Percentiles rank a stretch among this genome's conserved stretches.
phyloP scores from a whole-genome alignment of 192 early-diverging fungal species.

The Diversispora eburnea region DNA sequence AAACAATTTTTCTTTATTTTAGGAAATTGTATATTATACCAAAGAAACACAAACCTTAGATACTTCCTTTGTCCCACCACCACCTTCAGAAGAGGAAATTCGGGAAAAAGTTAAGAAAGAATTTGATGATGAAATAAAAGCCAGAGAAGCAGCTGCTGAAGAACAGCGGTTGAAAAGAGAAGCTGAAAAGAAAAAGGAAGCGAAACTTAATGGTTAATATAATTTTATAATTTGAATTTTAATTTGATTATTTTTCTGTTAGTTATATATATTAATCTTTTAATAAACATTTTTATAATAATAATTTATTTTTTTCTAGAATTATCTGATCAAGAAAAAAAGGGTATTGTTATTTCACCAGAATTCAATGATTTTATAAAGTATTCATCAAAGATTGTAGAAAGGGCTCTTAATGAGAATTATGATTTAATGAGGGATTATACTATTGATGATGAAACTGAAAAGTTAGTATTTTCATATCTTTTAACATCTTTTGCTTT shows the following conservation, averaged over 20 bases:
- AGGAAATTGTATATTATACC: slow-evolving; percentile 85
- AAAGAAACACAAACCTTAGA: slow-evolving; percentile 83
- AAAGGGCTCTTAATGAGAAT: slow-evolving; percentile 81
- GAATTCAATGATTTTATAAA: slow-evolving; percentile 87
- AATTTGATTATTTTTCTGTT: neutral
- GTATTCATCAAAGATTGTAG: slow-evolving; percentile 78
- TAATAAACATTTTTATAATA: neutral
- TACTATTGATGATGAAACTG: slow-evolving; percentile 55
- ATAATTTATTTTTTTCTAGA: slow-evolving; percentile 39
- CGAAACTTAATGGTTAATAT: slow-evolving; percentile 39
- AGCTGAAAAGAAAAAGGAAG: slow-evolving; percentile 32
- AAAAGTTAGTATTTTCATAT: slow-evolving; percentile 39
- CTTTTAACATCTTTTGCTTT: neutral
- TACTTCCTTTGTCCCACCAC: slow-evolving; percentile 48
- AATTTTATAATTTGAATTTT: neutral
- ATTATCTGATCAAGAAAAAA: slow-evolving; percentile 83
- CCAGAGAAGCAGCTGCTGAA: slow-evolving; percentile 49
- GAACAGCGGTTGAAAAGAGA: slow-evolving; percentile 34
- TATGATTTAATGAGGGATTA: slow-evolving; percentile 97
- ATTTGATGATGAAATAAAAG: slow-evolving; percentile 51
- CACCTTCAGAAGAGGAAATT: slow-evolving; percentile 52
- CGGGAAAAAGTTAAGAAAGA: slow-evolving; percentile 62
- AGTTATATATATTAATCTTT: neutral
- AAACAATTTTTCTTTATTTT: neutral
- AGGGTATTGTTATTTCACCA: slow-evolving; percentile 65